Percentiles rank a stretch among this genome's conserved stretches.
These are phyloP conservation scores for Rhinocladiella mackenziei DNA, from an alignment of 2,329 filamentous ascomycete species.

Conservation along the genomic window DNA sequence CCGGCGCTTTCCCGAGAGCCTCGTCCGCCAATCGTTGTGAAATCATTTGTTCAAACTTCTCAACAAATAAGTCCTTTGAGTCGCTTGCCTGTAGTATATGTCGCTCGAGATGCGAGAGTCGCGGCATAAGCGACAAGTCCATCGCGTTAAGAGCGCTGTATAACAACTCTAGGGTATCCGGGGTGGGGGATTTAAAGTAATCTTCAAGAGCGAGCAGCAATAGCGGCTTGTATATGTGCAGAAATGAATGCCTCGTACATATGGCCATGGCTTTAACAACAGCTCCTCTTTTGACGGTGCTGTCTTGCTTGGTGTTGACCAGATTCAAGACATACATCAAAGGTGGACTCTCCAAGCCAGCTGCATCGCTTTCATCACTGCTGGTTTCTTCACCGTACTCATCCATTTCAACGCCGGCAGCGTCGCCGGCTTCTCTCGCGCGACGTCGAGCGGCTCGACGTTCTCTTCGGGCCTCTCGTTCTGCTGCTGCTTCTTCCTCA, in stretches of 20 bases:
- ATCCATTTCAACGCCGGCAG: constrained; percentile 48
- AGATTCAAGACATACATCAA: constrained; percentile 95
- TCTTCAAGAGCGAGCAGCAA: constrained; percentile 88
- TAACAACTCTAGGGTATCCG: constrained; percentile 80
- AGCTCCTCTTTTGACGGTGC: constrained; percentile 62
- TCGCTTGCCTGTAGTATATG: constrained; percentile 85
- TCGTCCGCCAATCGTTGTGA: constrained; percentile 72
- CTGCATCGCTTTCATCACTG: constrained; percentile 57
- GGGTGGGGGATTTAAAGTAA: constrained; percentile 87
- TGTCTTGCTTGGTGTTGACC: constrained; percentile 97
- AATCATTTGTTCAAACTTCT: constrained; percentile 96
- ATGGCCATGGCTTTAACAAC: constrained; percentile 98
- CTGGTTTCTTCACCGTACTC: constrained; percentile 41
- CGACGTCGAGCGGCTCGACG: constrained; percentile 34
- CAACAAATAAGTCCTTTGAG: constrained; percentile 92
- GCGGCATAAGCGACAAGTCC: constrained; percentile 92
- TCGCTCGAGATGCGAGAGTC: constrained; percentile 74
- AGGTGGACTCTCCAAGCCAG: constrained; percentile 76
- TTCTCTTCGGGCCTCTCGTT: constrained; percentile 44
- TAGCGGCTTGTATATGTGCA: constrained; percentile 98
- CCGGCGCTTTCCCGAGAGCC: constrained; percentile 35
- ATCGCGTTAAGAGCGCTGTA: constrained; percentile 94
- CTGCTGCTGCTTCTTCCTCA: constrained; percentile 64
- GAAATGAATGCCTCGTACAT: constrained; percentile 92
- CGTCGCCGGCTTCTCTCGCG: constrained; percentile 36